phyloP scores from a whole-genome alignment of 345 rosid species.

The Camelina laxa region DNA sequence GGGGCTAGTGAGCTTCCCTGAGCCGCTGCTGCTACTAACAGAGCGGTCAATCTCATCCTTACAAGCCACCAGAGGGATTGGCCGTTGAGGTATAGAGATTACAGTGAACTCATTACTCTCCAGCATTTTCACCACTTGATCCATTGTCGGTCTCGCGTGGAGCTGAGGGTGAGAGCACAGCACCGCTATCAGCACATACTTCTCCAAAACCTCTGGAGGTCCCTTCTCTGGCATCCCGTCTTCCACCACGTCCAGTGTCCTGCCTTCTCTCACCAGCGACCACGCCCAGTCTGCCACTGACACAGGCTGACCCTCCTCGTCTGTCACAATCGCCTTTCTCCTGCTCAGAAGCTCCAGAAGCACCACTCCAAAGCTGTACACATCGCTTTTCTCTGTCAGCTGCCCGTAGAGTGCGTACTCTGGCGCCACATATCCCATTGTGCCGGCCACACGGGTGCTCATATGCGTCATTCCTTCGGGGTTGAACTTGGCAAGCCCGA shows the following conservation, averaged over 20 bases:
- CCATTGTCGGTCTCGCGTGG: constrained; percentile 91
- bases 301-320: constrained; percentile 63
- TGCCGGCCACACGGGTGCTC: constrained; percentile 94
- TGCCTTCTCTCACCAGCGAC: constrained; percentile 75
- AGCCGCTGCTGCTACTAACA: constrained; percentile 64
- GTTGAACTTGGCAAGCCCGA: constrained; percentile 86
- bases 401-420: constrained; percentile 94
- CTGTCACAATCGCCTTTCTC: constrained; percentile 64
- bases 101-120: constrained; percentile 78
- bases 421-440: constrained; percentile 97
- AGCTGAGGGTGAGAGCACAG: constrained; percentile 92
- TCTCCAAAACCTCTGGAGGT: constrained; percentile 65
- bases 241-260: constrained; percentile 72
- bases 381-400: constrained; percentile 85
- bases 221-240: constrained; percentile 73
- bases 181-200: constrained; percentile 77
- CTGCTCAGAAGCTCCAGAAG: constrained; percentile 92
- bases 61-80: constrained; percentile 69
- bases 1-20: constrained; percentile 69
- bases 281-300: constrained; percentile 91
- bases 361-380: constrained; percentile 88
- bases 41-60: constrained; percentile 78
- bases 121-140: constrained; percentile 90
- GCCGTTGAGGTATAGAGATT: constrained; percentile 80
- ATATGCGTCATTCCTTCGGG: constrained; percentile 83